phyloP scores from a whole-genome alignment of 164 flowering plant species.

The Sedum album region DNA sequence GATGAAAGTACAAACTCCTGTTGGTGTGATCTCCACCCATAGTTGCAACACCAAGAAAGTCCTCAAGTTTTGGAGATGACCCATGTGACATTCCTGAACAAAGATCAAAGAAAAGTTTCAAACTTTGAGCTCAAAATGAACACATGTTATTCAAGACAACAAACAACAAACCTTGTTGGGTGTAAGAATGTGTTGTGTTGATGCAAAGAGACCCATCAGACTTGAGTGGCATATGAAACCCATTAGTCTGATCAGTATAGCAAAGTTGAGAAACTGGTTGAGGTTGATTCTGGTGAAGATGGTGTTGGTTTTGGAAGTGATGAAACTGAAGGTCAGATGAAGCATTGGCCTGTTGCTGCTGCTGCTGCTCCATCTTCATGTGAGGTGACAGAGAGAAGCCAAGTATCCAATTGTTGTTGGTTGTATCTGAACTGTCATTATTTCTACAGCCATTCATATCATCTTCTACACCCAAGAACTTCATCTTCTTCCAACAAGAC shows the following conservation, averaged over 20 bases:
- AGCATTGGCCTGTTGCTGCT: constrained; percentile 18
- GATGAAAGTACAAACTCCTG: constrained; percentile 43
- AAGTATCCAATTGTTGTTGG: neutral
- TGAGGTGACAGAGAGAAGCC: neutral
- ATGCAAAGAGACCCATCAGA: constrained; percentile 90
- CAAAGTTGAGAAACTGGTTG: constrained; percentile 24
- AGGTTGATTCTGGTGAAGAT: constrained; percentile 19
- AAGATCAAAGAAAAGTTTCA: neutral
- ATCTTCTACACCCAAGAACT: neutral
- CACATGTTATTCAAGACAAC: neutral
- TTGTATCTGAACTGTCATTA: neutral
- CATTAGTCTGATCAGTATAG: constrained; percentile 33
- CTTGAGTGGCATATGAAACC: constrained; percentile 60
- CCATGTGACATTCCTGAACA: constrained; percentile 36
- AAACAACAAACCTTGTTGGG: constrained; percentile 46
- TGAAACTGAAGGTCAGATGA: constrained; percentile 26
- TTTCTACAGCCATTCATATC: constrained; percentile 15
- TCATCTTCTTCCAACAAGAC: neutral
- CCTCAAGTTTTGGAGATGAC: constrained; percentile 71
- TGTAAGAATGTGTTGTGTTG: constrained; percentile 62
- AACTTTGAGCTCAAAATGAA: neutral
- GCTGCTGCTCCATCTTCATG: neutral
- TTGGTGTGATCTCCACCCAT: constrained; percentile 31
- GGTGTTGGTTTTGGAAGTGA: constrained; percentile 19
- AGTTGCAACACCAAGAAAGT: constrained; percentile 71